Evolutionary conservation across 805 yeast species (phyloP), one percentile per base, ranked within the genome.

Genomic region (Jamesozyma lodderae): DNA sequence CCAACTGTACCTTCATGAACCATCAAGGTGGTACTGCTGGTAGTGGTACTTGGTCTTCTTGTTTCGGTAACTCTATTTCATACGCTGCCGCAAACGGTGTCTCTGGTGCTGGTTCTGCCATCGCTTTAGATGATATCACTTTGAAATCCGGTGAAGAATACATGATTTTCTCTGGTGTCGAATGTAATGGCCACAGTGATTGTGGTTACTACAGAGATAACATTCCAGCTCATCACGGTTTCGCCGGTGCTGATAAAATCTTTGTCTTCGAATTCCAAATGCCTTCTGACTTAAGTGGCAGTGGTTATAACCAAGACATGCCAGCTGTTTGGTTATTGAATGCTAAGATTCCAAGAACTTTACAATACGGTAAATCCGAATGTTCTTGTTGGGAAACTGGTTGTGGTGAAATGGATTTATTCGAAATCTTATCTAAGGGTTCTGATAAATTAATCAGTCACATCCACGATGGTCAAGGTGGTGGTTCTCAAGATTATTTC

Each of bases 361-460:
- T 79, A 56, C 97, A 92, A 69, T 92, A 92, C 67, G 96, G 96
- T 62, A 68, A 69, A 43, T 60, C 79, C 19, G 60, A 73, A 16
- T 92, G 97, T 72, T 86, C 96, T 26, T 92, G 98, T 75, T 92
- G 98, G 98, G 54, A 74, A 38, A 73, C 94, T 39, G 97, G 97
- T 45, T 92, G 98, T 69, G 98, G 98, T 69, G 98, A 92, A 72
- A 71, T 92, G 55, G 98, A 92, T 67, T 70, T 87, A 55, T 92
- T 90, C 56, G 98, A 92, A 74, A 72, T 90, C 51, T 73, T 92
- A 51, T 67, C 77, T 45, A 49, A 81, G 25, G 96, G 95, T 49
- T 77, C 84, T 45, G 67, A 70, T 59, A 77, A 79, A 61, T 68
- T 88, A 62, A 79, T 82, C 53, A 69, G 84, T 41, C 92, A 86